Conservation (phyloP, 2,329 filamentous ascomycete species). For the Clonostachys chloroleuca region DNA sequence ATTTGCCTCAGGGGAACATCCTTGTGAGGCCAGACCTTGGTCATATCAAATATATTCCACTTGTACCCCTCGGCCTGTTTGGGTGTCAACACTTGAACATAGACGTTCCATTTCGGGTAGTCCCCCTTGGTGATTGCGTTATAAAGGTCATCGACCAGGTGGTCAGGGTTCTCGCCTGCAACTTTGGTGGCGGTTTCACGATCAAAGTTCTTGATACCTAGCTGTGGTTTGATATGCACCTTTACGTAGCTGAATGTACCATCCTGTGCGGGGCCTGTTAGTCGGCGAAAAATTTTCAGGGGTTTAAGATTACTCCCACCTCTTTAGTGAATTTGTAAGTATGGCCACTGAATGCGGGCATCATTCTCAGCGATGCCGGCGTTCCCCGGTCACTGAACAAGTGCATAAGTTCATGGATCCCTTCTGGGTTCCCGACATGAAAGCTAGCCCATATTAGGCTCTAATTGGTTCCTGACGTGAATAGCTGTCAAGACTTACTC, state of each 20-base stretch:
- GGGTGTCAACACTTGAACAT: conserved; percentile 58
- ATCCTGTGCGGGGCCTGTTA: conserved; percentile 29
- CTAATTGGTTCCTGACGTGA: neutral
- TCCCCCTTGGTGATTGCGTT: conserved; percentile 58
- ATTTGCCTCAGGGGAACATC: conserved; percentile 60
- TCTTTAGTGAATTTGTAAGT: conserved; percentile 61
- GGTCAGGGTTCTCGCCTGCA: conserved; percentile 55
- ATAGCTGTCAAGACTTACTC: conserved; percentile 36
- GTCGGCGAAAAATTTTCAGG: neutral
- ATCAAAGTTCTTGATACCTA: conserved; percentile 56
- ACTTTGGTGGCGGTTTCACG: conserved; percentile 51
- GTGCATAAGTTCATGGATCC: conserved; percentile 60
- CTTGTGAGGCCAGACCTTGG: conserved; percentile 69
- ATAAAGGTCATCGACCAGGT: conserved; percentile 59
- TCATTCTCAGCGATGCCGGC: conserved; percentile 59
- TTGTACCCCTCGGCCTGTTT: conserved; percentile 57
- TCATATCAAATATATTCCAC: conserved; percentile 67
- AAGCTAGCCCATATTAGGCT: neutral
- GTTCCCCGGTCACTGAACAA: conserved; percentile 64
- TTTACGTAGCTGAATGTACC: conserved; percentile 64
- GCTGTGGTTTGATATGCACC: conserved; percentile 59
- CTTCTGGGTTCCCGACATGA: conserved; percentile 43
- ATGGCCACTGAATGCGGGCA: conserved; percentile 66
- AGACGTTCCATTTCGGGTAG: conserved; percentile 58
- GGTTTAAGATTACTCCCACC: neutral